These are phyloP conservation scores for Litchi chinensis DNA, from an alignment of 345 rosid genomes.

Conservation along the genomic window DNA sequence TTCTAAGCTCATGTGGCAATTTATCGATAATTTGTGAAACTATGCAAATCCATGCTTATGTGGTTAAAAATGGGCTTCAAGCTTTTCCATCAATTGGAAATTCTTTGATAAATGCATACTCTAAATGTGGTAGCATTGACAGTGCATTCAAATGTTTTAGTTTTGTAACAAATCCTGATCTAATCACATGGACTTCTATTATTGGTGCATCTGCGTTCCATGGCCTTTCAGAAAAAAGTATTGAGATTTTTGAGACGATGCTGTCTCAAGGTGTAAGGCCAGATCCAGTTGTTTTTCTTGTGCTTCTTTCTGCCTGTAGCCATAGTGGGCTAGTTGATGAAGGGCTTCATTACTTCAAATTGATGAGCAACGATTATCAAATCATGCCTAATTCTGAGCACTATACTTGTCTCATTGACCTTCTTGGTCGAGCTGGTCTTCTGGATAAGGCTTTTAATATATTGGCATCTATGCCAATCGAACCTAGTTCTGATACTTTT, in stretches of 20 bases:
- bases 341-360: slow-evolving; percentile 59
- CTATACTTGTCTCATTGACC: slow-evolving; percentile 62
- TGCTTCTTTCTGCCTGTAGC: slow-evolving; percentile 67
- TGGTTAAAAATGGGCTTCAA: slow-evolving; percentile 45
- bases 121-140: slow-evolving; percentile 54
- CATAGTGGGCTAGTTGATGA: slow-evolving; percentile 65
- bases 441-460: slow-evolving; percentile 53
- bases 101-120: slow-evolving; percentile 58
- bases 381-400: slow-evolving; percentile 60
- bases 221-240: slow-evolving; percentile 53
- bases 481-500: slow-evolving; percentile 38
- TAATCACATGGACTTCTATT: slow-evolving; percentile 68
- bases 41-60: slow-evolving; percentile 50
- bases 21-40: slow-evolving; percentile 44
- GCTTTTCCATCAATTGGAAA: slow-evolving; percentile 49
- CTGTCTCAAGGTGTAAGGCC: slow-evolving; percentile 49
- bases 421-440: slow-evolving; percentile 74
- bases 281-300: slow-evolving; percentile 59
- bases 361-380: slow-evolving; percentile 48
- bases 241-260: slow-evolving; percentile 50
- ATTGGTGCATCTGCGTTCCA: slow-evolving; percentile 65
- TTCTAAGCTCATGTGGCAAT: slow-evolving; percentile 58
- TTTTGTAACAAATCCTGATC: slow-evolving; percentile 46
- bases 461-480: slow-evolving; percentile 47
- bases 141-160: slow-evolving; percentile 53